Evolutionary conservation across 2,329 filamentous ascomycete species (phyloP), one percentile per base, ranked within the genome.

Genomic region (Esteya vermicola): DNA sequence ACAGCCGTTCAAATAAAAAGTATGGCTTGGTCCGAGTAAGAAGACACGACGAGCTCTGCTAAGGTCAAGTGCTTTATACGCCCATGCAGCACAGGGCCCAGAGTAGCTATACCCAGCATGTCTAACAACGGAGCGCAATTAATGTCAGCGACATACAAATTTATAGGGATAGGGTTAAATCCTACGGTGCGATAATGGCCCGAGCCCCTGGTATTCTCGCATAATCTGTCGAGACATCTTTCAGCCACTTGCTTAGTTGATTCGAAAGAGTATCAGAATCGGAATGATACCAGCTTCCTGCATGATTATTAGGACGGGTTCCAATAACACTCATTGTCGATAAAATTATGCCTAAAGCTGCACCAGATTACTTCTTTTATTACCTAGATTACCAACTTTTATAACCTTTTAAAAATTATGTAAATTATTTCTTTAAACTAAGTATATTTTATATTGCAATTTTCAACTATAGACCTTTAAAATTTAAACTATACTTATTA

Each of bases 51-150:
- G 93, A 20, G 78, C 81, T 45, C 75, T 74, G 44, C 76, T 79
- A 41, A 96, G 70, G 57, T 96, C 86, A 37, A 93, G 77, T 7
- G 75, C 73, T 59, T 85, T 91, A 63, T 96, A 98, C 9, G 91
- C 91, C 78, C 85, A 96, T 33, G 88, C 91, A 33, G 91, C 91
- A 49, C 85, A 89, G 30, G 79, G 75, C 8, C 91, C 91, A 4
- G 91, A 98, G 65, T 89, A 96, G 2, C 74, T 65, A 62, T 94
- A 98, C 45, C 91, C 91, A 44, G 91, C 91, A 58, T 98, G 91
- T 45, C 89, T 95, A 50, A 25, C 40, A 23, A n/a, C n/a, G 9
- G 9, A 35, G 39, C 13, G 32, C 4, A 39, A 10, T 6, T 32
- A 13, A 13, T 10, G n/a, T 31, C 23, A 35, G 45, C 44, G 28